Evolutionary conservation across 2,329 filamentous ascomycete genomes (phyloP).

Genomic region (Scortechinia acanthostroma): DNA sequence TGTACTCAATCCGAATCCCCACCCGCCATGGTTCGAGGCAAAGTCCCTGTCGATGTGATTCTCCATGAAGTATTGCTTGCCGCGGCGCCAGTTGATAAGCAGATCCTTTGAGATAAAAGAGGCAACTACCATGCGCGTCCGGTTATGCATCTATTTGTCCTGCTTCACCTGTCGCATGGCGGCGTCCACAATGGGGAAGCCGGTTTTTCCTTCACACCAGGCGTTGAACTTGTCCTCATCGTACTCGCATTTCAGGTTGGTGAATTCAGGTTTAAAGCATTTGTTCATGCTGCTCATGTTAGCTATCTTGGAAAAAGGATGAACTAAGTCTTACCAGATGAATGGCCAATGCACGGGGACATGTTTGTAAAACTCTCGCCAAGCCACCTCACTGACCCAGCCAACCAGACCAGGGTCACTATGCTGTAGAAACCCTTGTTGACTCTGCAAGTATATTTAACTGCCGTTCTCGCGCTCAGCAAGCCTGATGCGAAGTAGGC

Average conservation of each 20-base stretch:
- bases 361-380: slow-evolving; percentile 1
- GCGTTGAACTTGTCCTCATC: slow-evolving; percentile 59
- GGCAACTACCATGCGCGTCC: slow-evolving; percentile 76
- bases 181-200: slow-evolving; percentile 78
- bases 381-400: not conserved
- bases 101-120: slow-evolving; percentile 77
- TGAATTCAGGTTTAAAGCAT: slow-evolving; percentile 76
- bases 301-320: not conserved
- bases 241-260: slow-evolving; percentile 78
- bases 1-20: slow-evolving; percentile 39
- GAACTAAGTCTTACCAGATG: slow-evolving; percentile 18
- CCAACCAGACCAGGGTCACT: not conserved
- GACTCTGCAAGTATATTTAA: not conserved
- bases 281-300: slow-evolving; percentile 51
- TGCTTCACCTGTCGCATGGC: slow-evolving; percentile 72
- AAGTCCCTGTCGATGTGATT: slow-evolving; percentile 74
- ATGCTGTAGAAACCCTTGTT: not conserved
- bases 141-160: slow-evolving; percentile 76
- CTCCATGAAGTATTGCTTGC: slow-evolving; percentile 78
- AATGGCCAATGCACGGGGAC: not conserved
- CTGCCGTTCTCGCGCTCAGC: not conserved
- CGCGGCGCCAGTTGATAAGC: slow-evolving; percentile 75
- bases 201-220: slow-evolving; percentile 71
- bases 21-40: slow-evolving; percentile 68
- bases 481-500: slow-evolving; percentile 14